phyloP scores from a whole-genome alignment of 495 filamentous ascomycete genomes.

The Parachaetomium inaequale region DNA sequence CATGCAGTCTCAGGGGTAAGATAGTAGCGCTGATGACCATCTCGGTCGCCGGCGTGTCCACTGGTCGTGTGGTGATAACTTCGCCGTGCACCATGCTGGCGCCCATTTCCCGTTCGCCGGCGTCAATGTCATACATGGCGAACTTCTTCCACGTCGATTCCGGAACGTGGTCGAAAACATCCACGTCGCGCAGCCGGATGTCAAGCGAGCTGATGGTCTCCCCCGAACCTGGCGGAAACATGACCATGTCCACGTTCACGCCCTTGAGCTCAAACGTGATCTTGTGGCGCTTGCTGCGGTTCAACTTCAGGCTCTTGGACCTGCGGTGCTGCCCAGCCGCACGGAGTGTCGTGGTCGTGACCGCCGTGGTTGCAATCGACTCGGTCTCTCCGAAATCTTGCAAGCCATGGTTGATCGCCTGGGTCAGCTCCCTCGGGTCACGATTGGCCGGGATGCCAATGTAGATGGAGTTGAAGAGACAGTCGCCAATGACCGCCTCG shows the following conservation, averaged over 20 bases:
- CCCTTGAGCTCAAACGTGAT: constrained; percentile 92
- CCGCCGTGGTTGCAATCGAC: constrained; percentile 70
- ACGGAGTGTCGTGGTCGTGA: constrained; percentile 58
- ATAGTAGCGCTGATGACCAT: constrained; percentile 81
- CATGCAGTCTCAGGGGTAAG: constrained; percentile 84
- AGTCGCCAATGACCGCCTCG: constrained; percentile 86
- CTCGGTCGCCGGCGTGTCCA: constrained; percentile 83
- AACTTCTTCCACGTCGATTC: constrained; percentile 99
- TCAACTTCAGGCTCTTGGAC: constrained; percentile 64
- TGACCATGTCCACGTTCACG: constrained; percentile 75
- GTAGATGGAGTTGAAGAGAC: constrained; percentile 98
- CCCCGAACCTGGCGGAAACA: constrained; percentile 70
- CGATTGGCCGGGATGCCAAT: constrained; percentile 85
- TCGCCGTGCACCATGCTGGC: constrained; percentile 88
- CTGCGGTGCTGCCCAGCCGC: constrained; percentile 44
- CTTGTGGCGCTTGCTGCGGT: constrained; percentile 86
- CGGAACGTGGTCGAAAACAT: constrained; percentile 90
- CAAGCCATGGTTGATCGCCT: constrained; percentile 80
- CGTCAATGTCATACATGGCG: constrained; percentile 85
- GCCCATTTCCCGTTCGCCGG: constrained; percentile 75
- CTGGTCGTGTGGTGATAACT: constrained; percentile 78
- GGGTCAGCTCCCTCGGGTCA: constrained; percentile 74
- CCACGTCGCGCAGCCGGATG: constrained; percentile 73
- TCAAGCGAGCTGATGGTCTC: constrained; percentile 87
- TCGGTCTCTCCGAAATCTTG: constrained; percentile 87